These are phyloP conservation scores for Cutaneotrichosporon dermatis DNA, from an alignment of 1,284 basidiomycete species.

Conservation along the genomic window DNA sequence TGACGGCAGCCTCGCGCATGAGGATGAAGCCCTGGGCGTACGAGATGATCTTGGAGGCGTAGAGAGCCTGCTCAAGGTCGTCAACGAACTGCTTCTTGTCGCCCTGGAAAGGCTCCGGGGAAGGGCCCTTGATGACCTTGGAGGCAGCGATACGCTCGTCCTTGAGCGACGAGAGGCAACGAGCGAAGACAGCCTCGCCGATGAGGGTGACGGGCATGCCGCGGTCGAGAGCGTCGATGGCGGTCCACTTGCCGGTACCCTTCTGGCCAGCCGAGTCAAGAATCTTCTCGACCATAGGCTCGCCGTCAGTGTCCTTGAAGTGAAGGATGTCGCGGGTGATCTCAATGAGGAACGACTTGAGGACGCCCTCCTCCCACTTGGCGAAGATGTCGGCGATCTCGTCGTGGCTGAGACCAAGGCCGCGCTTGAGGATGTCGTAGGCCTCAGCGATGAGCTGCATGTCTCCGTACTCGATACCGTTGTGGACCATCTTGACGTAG, in stretches of 20 bases:
- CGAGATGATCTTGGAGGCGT: slow-evolving; percentile 98
- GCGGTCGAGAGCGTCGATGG: slow-evolving; percentile 93
- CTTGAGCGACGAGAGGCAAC: slow-evolving; percentile 96
- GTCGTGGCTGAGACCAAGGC: slow-evolving; percentile 73
- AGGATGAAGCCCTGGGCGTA: slow-evolving; percentile 99
- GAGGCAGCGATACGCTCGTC: slow-evolving; percentile 92
- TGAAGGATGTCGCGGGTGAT: slow-evolving; percentile 93
- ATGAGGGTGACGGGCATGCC: slow-evolving; percentile 95
- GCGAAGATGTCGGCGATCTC: slow-evolving; percentile 87
- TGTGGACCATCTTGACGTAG: slow-evolving; percentile 64
- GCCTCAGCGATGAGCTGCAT: slow-evolving; percentile 99
- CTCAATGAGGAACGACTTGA: slow-evolving; percentile 98
- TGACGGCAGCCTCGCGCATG: slow-evolving; percentile 96
- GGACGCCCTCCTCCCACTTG: slow-evolving; percentile 97
- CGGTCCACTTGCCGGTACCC: slow-evolving; percentile 99
- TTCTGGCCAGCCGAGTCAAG: slow-evolving; percentile 96
- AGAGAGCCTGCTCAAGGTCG: slow-evolving; percentile 95
- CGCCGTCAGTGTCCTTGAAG: slow-evolving; percentile 89
- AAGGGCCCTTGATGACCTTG: slow-evolving; percentile 83
- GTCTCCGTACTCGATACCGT: slow-evolving; percentile 97
- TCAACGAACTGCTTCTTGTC: slow-evolving; percentile 98
- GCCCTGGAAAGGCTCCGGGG: slow-evolving; percentile 88
- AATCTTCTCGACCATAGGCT: slow-evolving; percentile 87
- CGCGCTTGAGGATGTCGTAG: slow-evolving; percentile 97
- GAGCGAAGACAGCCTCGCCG: slow-evolving; percentile 98